Base-by-base conservation (phyloP, 257 asterid genomes). In the Solanum rostratum region DNA sequence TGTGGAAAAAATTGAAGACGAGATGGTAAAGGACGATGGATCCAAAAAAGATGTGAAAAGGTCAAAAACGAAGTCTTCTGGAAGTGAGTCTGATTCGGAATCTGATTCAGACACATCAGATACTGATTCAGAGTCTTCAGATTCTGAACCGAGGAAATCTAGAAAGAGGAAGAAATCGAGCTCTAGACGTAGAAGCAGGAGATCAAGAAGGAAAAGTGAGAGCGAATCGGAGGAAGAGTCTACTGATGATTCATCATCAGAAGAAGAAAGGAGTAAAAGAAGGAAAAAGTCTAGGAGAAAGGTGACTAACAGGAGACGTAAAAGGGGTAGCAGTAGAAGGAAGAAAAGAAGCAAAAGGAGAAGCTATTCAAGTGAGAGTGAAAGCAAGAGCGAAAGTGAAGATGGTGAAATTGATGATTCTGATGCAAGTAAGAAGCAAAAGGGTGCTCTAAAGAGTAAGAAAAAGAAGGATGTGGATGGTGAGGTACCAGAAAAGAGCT, bases 341-440 rank as follows among this genome's bases (percentile, higher is more conserved):
- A 84, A 85, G 54, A 84, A 50, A 71, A 89, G 66, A 73, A 90
- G 71, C 79, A 92, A 60, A 86, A 87, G 89, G 43, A 88, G 88
- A 49, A 87, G 81, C 82, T 90, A 86, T 49, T 88, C 88, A 68
- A 83, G 29, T 37, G 88, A 86, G 86, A 90, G 89, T 70, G 91
- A 88, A 86, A 90, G 88, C 39, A 82, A 87, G 71, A 91, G 86
- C 87, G 91, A 79, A 70, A 90, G 85, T 19, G 78, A 79, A 14
- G 89, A 86, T 88, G 90, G 94, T 81, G 94, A 66, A 65, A 91
- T 89, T 85, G 97, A 92, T 65, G 93, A 84, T 87, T 92, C 98
- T 29, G 97, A 88, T 83, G 69, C n/a, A 49, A 87, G 90, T 74
- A 92, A 89, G 89, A 93, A 87, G 68, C 86, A 45, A 83, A 92